These are phyloP conservation scores for Tuber indicum DNA, from an alignment of 495 filamentous ascomycete genomes.

Conservation along the genomic window DNA sequence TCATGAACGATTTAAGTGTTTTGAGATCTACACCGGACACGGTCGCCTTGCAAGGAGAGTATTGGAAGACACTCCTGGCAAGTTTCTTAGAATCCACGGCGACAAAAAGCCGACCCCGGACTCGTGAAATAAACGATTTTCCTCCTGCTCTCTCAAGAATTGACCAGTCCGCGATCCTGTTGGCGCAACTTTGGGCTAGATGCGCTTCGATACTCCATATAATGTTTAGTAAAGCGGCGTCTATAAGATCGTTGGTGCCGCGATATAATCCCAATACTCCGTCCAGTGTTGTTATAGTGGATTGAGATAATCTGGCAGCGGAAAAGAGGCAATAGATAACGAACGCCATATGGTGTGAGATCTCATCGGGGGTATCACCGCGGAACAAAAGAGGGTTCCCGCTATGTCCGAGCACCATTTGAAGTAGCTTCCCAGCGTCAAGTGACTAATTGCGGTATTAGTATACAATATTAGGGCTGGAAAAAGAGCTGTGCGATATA, in stretches of 20 bases:
- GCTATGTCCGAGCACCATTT: constrained; percentile 36
- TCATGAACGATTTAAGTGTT: constrained; percentile 20
- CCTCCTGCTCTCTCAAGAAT: constrained; percentile 29
- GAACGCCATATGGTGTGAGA: constrained; percentile 29
- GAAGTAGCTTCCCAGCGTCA: constrained; percentile 38
- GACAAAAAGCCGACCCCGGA: constrained; percentile 28
- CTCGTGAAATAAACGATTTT: constrained; percentile 34
- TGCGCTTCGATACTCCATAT: constrained; percentile 33
- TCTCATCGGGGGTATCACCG: constrained; percentile 11
- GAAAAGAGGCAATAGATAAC: constrained; percentile 32
- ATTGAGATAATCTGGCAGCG: constrained; percentile 23
- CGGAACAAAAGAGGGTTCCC: constrained; percentile 35
- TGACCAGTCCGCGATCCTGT: constrained; percentile 26
- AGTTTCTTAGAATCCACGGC: constrained; percentile 32
- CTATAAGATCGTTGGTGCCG: constrained; percentile 31
- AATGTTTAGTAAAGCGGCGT: constrained; percentile 30
- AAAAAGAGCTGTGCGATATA: neutral
- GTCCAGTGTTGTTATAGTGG: constrained; percentile 36
- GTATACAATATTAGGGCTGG: neutral
- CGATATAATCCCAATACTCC: constrained; percentile 35
- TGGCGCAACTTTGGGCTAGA: constrained; percentile 29
- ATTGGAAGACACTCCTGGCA: constrained; percentile 31
- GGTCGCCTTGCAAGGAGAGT: constrained; percentile 11
- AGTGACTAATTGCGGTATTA: constrained; percentile 23
- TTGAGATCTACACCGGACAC: constrained; percentile 12